A percentile compares a stretch with the other conserved stretches of the same genome.
Conservation (phyloP, 179 eudicot genomes). For the Gypsophila paniculata region DNA sequence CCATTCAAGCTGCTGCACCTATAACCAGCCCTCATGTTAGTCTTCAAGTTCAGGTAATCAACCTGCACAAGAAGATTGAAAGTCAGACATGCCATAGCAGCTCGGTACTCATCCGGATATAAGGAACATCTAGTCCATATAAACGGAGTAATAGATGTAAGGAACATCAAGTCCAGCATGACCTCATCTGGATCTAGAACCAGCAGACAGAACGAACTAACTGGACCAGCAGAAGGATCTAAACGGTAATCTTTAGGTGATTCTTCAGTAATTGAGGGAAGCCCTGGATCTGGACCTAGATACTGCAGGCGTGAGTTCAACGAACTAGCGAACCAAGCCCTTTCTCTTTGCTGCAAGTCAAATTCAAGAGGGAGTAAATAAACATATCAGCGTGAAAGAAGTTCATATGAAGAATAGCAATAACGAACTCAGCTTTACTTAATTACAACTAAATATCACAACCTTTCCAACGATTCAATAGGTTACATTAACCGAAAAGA, state of each 20-base stretch:
- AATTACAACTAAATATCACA: background rate
- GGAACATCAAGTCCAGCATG: background rate
- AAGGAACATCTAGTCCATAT: background rate
- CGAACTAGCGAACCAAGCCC: constrained; percentile 79
- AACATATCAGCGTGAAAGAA: background rate
- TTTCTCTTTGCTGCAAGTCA: constrained; percentile 72
- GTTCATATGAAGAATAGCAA: background rate
- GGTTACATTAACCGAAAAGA: too few species aligned
- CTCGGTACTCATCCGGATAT: background rate
- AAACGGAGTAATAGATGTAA: background rate
- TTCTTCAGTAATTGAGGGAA: constrained; percentile 50
- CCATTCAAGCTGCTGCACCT: constrained; percentile 35
- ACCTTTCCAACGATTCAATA: too few species aligned
- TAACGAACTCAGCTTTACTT: constrained; percentile 1
- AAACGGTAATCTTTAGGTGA: constrained; percentile 34
- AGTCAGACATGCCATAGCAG: constrained; percentile 14
- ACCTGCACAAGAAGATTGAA: constrained; percentile 44
- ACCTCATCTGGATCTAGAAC: constrained; percentile 83
- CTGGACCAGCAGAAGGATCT: constrained; percentile 72
- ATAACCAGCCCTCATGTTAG: constrained; percentile 45
- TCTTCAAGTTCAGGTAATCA: constrained; percentile 82
- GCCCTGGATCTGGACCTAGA: constrained; percentile 72
- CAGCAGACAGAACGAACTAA: constrained; percentile 61
- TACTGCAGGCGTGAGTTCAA: constrained; percentile 74
- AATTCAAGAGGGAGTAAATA: background rate